phyloP scores from a whole-genome alignment of 108 stramenopile genomes.

The Cylindrotheca fusiformis region DNA sequence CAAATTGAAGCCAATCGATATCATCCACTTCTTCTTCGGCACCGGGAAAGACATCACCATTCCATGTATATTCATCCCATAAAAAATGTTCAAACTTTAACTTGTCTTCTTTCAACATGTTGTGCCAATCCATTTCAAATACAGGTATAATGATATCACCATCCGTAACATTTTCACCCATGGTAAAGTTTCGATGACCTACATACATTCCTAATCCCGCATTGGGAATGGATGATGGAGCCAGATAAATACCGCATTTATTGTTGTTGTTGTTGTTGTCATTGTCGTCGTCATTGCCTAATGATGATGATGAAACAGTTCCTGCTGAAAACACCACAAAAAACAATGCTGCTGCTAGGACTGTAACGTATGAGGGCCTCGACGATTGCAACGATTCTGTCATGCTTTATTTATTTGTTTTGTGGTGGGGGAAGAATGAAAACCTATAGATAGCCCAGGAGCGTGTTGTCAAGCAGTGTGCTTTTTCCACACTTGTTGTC shows the following conservation, averaged over 20 bases:
- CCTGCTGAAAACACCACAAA: no score
- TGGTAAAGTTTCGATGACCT: slow-evolving; percentile 8
- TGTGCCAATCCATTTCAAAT: slow-evolving; percentile 34
- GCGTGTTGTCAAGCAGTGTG: no score
- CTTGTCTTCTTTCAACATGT: neutral
- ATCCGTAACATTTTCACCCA: slow-evolving; percentile 19
- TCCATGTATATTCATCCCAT: slow-evolving; percentile 38
- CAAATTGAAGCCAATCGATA: slow-evolving; percentile 5
- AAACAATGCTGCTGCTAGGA: no score
- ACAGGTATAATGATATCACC: slow-evolving; percentile 34
- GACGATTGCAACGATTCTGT: no score
- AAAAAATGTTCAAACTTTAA: slow-evolving; percentile 15
- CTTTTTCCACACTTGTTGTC: no score
- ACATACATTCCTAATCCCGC: slow-evolving; percentile 44
- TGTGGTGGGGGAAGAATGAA: no score
- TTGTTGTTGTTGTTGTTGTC: slow-evolving; percentile 4
- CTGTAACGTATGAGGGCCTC: no score
- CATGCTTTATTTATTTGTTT: no score
- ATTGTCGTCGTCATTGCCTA: no score
- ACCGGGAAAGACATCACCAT: slow-evolving; percentile 19
- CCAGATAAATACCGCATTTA: slow-evolving; percentile 42
- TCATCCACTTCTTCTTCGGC: slow-evolving; percentile 33
- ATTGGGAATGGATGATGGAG: slow-evolving; percentile 38
- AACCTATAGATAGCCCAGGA: no score
- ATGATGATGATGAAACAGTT: no score